Base-by-base conservation (phyloP, 257 asterid genomes). In the Scutellaria minor region DNA sequence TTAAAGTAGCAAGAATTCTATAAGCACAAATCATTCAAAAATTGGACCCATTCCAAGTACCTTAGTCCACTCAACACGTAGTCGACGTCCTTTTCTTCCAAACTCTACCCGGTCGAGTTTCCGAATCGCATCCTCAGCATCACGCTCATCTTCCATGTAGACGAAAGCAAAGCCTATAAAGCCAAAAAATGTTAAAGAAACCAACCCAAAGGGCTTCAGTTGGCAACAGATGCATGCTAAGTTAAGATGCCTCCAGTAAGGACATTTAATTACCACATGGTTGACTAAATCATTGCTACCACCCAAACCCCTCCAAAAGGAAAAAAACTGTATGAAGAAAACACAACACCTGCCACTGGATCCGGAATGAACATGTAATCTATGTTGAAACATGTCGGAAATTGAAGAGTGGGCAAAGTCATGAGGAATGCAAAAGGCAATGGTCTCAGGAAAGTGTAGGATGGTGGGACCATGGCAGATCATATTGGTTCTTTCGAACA, bases 311-410 rank as follows among this genome's bases (percentile, higher is more conserved):
- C 83, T 79, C 82, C 81, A 81, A 77, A 44, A 70, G 71, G 71
- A 18, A 83, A 57, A 83, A 72, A 74, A 73, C 68, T 68, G 76
- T 83, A 77, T 52, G 66, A 81, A 88, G 74, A 81, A 85, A 91
- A 92, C 87, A 87, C 92, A 89, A 89, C 90, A 91, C 96, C 97
- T 89, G 96, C 95, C 84, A 85, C 81, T 87, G 91, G 93, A 85
- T 89, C 94, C 77, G 86, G 85, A 90, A 79, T 86, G 98, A 85
- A 89, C 92, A 89, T 79, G 96, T 78, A 84, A 87, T 81, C 79
- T 89, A 91, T 83, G 96, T 84, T 80, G 97, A 83, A 89, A 93
- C 93, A 88, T 84, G 90, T 88, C 83, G 85, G 90, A 82, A 84
- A 85, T 81, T 78, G 95, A 87, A 85, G 88, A 86, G 88, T 82